phyloP scores from a whole-genome alignment of 2,329 filamentous ascomycete genomes.

The Penicillium hordei region DNA sequence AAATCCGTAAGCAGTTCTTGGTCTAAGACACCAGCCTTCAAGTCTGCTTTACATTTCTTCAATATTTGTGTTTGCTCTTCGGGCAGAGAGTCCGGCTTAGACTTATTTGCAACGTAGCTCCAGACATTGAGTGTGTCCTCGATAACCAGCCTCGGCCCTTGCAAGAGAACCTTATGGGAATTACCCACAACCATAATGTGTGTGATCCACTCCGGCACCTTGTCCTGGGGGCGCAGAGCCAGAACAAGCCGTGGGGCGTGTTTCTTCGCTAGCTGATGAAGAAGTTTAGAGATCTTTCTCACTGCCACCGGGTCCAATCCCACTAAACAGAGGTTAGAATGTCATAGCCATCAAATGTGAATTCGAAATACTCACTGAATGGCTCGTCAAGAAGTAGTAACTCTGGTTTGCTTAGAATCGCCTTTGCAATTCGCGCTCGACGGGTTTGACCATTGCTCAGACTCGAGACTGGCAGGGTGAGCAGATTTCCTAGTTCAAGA shows the following conservation, averaged over 20 bases:
- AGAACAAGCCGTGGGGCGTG: conserved; percentile 72
- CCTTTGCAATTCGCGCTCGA: conserved; percentile 82
- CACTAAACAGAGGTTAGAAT: conserved; percentile 52
- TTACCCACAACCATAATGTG: conserved; percentile 73
- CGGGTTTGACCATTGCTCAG: conserved; percentile 92
- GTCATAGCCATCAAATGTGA: background rate
- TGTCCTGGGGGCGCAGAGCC: conserved; percentile 79
- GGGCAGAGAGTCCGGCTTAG: background rate
- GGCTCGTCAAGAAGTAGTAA: conserved; percentile 87
- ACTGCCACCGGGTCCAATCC: conserved; percentile 85
- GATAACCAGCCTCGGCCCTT: conserved; percentile 66
- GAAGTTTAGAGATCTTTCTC: conserved; percentile 66
- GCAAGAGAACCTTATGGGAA: conserved; percentile 63
- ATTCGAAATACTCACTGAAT: conserved; percentile 60
- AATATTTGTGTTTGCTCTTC: conserved; percentile 12
- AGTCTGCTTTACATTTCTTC: conserved; percentile 11
- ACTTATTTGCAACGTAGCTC: conserved; percentile 20
- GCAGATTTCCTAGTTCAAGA: conserved; percentile 65
- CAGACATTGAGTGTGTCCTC: conserved; percentile 41
- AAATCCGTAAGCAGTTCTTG: conserved; percentile 29
- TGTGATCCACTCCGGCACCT: conserved; percentile 85
- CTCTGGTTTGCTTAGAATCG: conserved; percentile 74
- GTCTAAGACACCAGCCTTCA: conserved; percentile 27
- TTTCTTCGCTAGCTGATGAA: conserved; percentile 66
- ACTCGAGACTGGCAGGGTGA: conserved; percentile 81